phyloP scores from a whole-genome alignment of 2,329 filamentous ascomycete genomes.

The Dryadomyces quercivorus region DNA sequence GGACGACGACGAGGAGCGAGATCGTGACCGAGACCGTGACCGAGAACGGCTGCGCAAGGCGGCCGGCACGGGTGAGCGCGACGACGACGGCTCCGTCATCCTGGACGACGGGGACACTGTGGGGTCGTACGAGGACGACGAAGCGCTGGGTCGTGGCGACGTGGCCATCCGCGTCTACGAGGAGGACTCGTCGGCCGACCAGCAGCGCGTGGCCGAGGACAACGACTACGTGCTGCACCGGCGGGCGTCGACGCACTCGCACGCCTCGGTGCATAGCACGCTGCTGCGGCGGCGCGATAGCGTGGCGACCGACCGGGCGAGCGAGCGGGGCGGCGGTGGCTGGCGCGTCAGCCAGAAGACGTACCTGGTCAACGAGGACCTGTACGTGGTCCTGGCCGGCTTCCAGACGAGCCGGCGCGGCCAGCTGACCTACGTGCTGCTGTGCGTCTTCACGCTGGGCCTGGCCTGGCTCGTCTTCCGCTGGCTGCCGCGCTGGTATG shows the following conservation, averaged over 20 bases:
- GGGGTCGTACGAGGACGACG: slow-evolving; percentile 3
- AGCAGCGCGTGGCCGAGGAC: slow-evolving; percentile 20
- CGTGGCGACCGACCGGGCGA: slow-evolving; percentile 49
- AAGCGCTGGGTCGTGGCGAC: not conserved
- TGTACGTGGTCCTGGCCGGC: slow-evolving; percentile 86
- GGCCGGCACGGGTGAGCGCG: not conserved
- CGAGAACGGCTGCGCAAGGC: slow-evolving; percentile 12
- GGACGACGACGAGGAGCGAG: slow-evolving; percentile 44
- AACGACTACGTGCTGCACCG: slow-evolving; percentile 41
- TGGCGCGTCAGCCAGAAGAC: slow-evolving; percentile 75
- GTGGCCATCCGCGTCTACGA: not conserved
- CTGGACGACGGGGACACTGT: slow-evolving; percentile 18
- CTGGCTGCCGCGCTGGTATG: slow-evolving; percentile 83
- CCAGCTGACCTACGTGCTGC: slow-evolving; percentile 51
- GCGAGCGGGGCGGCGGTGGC: slow-evolving; percentile 30
- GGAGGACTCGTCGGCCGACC: slow-evolving; percentile 24
- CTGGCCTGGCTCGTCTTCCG: slow-evolving; percentile 73
- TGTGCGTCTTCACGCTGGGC: slow-evolving; percentile 65
- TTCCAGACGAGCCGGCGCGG: slow-evolving; percentile 69
- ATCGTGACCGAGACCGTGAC: no score
- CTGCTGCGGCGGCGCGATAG: slow-evolving; percentile 63
- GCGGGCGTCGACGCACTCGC: slow-evolving; percentile 49
- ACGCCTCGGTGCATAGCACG: slow-evolving; percentile 44
- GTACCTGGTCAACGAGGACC: slow-evolving; percentile 84
- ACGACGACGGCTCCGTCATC: slow-evolving; percentile 3